Evolutionary conservation across 495 filamentous ascomycete genomes (phyloP).

Genomic region (Aspergillus nanangensis): DNA sequence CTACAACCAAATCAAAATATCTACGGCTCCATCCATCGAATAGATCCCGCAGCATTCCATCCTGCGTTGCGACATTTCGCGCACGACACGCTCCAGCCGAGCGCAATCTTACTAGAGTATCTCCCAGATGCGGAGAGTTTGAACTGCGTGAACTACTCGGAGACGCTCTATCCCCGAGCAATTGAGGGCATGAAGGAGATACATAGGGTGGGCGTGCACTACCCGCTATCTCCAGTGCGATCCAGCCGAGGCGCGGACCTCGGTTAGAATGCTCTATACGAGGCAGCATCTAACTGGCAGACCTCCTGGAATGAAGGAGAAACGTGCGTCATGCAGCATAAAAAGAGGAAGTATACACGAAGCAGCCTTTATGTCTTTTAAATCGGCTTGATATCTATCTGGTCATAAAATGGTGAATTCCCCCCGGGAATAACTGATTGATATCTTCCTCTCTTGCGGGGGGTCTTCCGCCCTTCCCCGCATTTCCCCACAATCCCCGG

Average conservation of each 20-base stretch:
- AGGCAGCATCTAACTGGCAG: background rate
- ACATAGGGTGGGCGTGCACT: slow-evolving; percentile 11
- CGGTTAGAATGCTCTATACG: background rate
- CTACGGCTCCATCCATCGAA: slow-evolving; percentile 13
- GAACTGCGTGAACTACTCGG: slow-evolving; percentile 23
- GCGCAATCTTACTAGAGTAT: slow-evolving; percentile 19
- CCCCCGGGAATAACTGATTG: no score
- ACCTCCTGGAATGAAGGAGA: no score
- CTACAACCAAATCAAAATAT: no score
- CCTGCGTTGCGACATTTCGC: slow-evolving; percentile 13
- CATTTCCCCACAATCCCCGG: background rate
- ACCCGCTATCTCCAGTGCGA: no score
- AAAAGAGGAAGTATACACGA: no score
- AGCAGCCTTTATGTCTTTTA: no score
- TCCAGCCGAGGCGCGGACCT: background rate
- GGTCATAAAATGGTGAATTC: no score
- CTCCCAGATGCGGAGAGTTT: slow-evolving; percentile 14
- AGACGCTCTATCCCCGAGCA: slow-evolving; percentile 11
- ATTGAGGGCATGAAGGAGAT: slow-evolving; percentile 17
- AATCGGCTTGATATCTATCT: no score
- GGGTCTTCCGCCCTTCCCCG: no score
- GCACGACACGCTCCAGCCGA: slow-evolving; percentile 7
- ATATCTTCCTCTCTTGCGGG: no score
- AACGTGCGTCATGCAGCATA: no score
- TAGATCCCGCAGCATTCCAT: slow-evolving; percentile 16